phyloP scores from a whole-genome alignment of 768 basidiomycete genomes.

The Gyrodon lividus region DNA sequence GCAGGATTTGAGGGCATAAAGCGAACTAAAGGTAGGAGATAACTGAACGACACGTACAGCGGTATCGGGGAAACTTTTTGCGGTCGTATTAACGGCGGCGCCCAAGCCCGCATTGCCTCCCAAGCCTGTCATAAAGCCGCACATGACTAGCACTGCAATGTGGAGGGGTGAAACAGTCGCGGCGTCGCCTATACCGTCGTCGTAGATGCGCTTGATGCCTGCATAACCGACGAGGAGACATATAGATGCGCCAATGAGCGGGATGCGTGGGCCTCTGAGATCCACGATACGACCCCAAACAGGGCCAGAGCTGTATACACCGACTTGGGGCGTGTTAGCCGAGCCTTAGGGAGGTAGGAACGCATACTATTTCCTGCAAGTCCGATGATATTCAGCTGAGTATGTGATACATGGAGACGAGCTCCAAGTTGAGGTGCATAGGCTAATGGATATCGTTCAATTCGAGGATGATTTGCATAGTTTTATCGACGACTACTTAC shows the following conservation, averaged over 20 bases:
- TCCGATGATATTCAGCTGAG: conserved; percentile 78
- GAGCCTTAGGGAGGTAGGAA: not conserved
- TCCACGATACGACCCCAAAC: conserved; percentile 82
- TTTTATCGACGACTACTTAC: conserved; percentile 9
- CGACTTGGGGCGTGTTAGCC: conserved; percentile 44
- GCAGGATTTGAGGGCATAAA: not conserved
- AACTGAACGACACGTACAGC: conserved; percentile 46
- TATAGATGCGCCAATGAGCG: conserved; percentile 57
- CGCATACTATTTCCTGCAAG: conserved; percentile 72
- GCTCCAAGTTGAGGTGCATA: conserved; percentile 86
- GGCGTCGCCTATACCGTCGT: conserved; percentile 45
- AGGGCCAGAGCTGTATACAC: conserved; percentile 75
- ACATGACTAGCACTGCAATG: conserved; percentile 55
- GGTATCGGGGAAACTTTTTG: conserved; percentile 75
- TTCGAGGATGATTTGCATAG: not conserved
- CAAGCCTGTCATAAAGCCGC: conserved; percentile 69
- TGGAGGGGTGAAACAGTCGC: conserved; percentile 40
- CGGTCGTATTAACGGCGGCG: conserved; percentile 76
- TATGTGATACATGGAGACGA: conserved; percentile 74
- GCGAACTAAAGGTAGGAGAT: not conserved
- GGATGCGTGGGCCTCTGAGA: conserved; percentile 64
- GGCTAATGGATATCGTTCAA: conserved; percentile 40
- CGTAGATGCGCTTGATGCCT: conserved; percentile 69
- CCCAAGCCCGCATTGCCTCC: conserved; percentile 74
- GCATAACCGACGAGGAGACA: conserved; percentile 70